These are phyloP conservation scores for Penicillium brasilianum DNA, from an alignment of 2,329 filamentous ascomycete genomes.

Conservation along the genomic window DNA sequence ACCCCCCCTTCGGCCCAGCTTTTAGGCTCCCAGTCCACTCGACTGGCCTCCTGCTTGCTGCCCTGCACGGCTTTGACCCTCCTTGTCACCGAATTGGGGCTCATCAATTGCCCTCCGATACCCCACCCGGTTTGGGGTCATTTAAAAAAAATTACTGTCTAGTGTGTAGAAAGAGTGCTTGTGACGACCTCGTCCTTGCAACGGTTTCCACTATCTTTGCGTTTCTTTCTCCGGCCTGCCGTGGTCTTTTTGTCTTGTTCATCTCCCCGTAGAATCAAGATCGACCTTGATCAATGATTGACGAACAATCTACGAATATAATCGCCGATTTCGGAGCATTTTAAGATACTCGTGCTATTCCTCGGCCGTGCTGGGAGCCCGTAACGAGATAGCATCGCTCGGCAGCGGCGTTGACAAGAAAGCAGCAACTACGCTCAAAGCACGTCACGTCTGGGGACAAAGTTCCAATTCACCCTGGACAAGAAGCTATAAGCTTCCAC, in stretches of 20 bases:
- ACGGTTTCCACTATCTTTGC: slow-evolving; percentile 3
- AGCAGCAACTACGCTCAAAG: background rate
- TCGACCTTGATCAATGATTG: background rate
- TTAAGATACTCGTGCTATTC: background rate
- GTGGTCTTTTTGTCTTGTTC: background rate
- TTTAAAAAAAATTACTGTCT: slow-evolving; percentile 12
- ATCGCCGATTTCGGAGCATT: background rate
- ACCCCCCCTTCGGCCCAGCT: slow-evolving; percentile 2
- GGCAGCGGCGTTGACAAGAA: background rate
- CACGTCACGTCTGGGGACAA: background rate
- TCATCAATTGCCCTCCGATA: slow-evolving; percentile 10
- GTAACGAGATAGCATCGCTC: background rate
- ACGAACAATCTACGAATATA: background rate
- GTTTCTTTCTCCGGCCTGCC: background rate
- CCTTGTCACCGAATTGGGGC: slow-evolving; percentile 10
- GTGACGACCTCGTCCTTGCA: background rate
- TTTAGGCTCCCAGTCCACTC: background rate
- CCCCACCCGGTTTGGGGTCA: slow-evolving; percentile 21
- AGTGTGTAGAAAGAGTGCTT: slow-evolving; percentile 2
- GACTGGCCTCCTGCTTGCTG: background rate
- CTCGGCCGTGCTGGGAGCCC: background rate
- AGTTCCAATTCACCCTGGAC: background rate
- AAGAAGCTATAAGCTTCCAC: background rate
- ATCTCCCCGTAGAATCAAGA: background rate
- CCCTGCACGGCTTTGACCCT: slow-evolving; percentile 8